Evolutionary conservation across 768 basidiomycete species (phyloP), one percentile per base, ranked within the genome.

Genomic region (Sistotremastrum niveocremeum): DNA sequence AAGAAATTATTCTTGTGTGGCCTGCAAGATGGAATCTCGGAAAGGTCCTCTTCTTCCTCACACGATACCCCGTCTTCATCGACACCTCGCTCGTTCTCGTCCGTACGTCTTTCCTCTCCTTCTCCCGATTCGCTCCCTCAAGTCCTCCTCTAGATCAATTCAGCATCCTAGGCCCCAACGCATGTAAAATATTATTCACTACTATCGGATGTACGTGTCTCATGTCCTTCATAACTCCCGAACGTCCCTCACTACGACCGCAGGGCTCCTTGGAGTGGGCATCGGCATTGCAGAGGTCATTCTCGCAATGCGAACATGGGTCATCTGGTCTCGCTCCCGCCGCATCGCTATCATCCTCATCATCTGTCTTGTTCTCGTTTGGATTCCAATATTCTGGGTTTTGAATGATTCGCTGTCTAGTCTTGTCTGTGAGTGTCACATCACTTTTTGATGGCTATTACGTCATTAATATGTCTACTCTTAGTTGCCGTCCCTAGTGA

Each of bases 1-100:
- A 50, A 10, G 60, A 61, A 54, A 49, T 57, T 37, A 45, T 51
- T 31, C 46, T 52, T 32, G 48, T 59, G 9, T 61, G 61, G 61
- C 44, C 42, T 8, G 48, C 52, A 3, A 48, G 44, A 37, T 59
- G 56, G 54, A 47, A 51, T 34, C 28, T 54, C 2, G 52, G 56
- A 8, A 61, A 58, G 39, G 44, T 45, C 40, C 46, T 61, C 32
- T 63, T 56, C 46, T 45, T 61, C 32, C 47, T 56, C n/a, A 49
- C 55, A 41, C 57, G 58, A 34, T 63, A 63, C 37, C 46, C 52
- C 9, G 50, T 54, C 3, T 57, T 59, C 34, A 28, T 58, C 28
- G 57, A 62, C 39, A 34, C 43, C n/a, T 12, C 29, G 11, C 29
- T 51, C 37, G 38, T 42, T 39, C 29, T 40, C 12, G 38, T 33